Evolutionary conservation across 108 stramenopile genomes (phyloP).

Genomic region (Pseudonitzschia multiseries): DNA sequence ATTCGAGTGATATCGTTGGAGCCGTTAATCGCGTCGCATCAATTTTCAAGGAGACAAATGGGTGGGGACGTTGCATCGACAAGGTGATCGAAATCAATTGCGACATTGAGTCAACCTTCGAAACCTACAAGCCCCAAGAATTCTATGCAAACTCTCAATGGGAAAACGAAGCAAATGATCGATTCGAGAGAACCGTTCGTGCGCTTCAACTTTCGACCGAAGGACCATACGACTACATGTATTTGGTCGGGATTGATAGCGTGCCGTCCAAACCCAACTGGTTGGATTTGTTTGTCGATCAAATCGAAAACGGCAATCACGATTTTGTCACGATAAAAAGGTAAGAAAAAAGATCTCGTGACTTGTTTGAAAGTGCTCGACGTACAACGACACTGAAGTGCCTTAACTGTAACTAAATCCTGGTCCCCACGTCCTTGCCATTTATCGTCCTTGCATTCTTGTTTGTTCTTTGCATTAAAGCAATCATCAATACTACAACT

Average conservation of each 20-base stretch:
- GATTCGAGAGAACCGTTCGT: constrained; percentile 69
- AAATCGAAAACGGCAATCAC: constrained; percentile 2
- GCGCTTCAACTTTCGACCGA: constrained; percentile 45
- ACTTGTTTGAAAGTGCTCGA: not conserved
- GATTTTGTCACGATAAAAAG: not conserved
- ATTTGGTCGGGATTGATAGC: constrained; percentile 71
- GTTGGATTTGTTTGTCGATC: constrained; percentile 58
- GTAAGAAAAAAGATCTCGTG: not conserved
- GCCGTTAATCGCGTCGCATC: constrained; percentile 58
- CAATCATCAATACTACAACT: not conserved
- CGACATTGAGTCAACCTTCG: constrained; percentile 54
- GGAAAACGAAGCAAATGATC: constrained; percentile 79
- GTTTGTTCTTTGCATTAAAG: not conserved
- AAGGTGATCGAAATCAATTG: constrained; percentile 68
- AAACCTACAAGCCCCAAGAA: constrained; percentile 48
- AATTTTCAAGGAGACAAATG: constrained; percentile 62
- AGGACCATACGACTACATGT: constrained; percentile 67
- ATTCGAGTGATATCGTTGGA: constrained; percentile 19
- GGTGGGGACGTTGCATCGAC: constrained; percentile 63
- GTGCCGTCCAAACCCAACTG: constrained; percentile 64
- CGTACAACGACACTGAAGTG: not conserved
- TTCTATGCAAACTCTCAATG: constrained; percentile 32
- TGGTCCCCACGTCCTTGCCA: not conserved
- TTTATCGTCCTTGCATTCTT: not conserved
- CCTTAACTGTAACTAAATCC: not conserved